Evolutionary conservation across 768 basidiomycete genomes (phyloP).

Genomic region (Pisolithus orientalis): DNA sequence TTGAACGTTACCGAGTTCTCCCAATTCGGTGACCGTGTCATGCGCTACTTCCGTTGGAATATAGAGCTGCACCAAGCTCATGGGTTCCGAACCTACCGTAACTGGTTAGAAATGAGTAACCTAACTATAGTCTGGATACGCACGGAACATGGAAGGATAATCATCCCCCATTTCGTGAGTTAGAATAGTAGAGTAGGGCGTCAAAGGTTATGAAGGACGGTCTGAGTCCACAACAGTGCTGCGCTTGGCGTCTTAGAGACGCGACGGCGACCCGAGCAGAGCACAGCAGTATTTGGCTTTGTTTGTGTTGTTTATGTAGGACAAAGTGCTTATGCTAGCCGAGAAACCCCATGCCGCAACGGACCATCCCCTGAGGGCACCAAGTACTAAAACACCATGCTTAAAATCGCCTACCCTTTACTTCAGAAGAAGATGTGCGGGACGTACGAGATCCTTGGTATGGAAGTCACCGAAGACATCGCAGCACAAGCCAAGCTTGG

Average conservation of each 20-base stretch:
- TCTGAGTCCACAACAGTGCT: background rate
- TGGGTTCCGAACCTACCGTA: slow-evolving; percentile 82
- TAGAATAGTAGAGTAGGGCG: background rate
- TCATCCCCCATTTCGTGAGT: slow-evolving; percentile 56
- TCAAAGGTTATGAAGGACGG: background rate
- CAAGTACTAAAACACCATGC: too few species aligned
- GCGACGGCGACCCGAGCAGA: background rate
- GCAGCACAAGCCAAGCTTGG: too few species aligned
- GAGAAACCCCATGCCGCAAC: background rate
- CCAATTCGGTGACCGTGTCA: slow-evolving; percentile 92
- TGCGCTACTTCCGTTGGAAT: slow-evolving; percentile 97
- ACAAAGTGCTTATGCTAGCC: background rate
- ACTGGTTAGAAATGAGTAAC: slow-evolving; percentile 4
- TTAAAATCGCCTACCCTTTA: too few species aligned
- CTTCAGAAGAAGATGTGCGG: too few species aligned
- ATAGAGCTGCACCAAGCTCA: slow-evolving; percentile 97
- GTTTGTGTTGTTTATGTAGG: slow-evolving; percentile 9
- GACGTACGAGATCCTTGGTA: too few species aligned
- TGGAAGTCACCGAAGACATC: too few species aligned
- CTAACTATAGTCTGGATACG: background rate
- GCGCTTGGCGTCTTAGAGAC: background rate
- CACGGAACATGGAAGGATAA: slow-evolving; percentile 83
- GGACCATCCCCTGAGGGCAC: too few species aligned
- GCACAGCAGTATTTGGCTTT: slow-evolving; percentile 13
- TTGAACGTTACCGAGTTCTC: slow-evolving; percentile 91